Evolutionary conservation across 257 asterid genomes (phyloP).

Genomic region (Anisodus acutangulus): DNA sequence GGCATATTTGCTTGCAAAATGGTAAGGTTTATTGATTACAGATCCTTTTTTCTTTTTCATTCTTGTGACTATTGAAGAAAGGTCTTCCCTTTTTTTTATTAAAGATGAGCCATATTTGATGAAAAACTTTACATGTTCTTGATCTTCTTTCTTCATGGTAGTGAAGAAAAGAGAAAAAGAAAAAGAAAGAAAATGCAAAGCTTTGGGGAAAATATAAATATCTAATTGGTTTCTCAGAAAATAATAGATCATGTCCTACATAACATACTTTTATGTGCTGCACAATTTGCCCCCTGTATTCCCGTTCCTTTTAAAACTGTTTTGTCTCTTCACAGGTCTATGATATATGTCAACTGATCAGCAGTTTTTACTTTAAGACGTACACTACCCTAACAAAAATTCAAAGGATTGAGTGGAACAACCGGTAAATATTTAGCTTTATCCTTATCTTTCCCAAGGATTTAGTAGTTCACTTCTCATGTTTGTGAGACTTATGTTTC

Average conservation of each 20-base stretch:
- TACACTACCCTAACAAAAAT: slow-evolving; percentile 77
- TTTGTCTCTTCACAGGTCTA: slow-evolving; percentile 59
- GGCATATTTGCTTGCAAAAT: slow-evolving; percentile 81
- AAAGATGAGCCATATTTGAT: slow-evolving; percentile 19
- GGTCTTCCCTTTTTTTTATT: background rate
- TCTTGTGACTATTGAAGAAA: slow-evolving; percentile 29
- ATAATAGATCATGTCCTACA: background rate
- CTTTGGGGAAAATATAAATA: background rate
- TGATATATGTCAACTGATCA: slow-evolving; percentile 80
- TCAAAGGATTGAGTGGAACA: slow-evolving; percentile 87
- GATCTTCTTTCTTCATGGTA: background rate
- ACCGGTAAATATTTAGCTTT: slow-evolving; percentile 61
- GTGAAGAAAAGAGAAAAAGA: background rate
- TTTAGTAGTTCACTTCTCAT: slow-evolving; percentile 39
- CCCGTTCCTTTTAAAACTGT: slow-evolving; percentile 29
- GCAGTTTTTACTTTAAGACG: slow-evolving; percentile 73
- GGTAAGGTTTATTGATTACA: slow-evolving; percentile 52
- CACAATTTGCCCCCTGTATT: background rate
- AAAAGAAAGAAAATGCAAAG: background rate
- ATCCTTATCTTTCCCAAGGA: background rate
- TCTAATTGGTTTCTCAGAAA: background rate
- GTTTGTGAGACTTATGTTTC: slow-evolving; percentile 34
- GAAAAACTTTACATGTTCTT: slow-evolving; percentile 14
- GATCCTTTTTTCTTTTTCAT: slow-evolving; percentile 28
- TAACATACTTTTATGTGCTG: background rate